Conservation (phyloP, 257 asterid genomes). For the Nicotiana undulata region DNA sequence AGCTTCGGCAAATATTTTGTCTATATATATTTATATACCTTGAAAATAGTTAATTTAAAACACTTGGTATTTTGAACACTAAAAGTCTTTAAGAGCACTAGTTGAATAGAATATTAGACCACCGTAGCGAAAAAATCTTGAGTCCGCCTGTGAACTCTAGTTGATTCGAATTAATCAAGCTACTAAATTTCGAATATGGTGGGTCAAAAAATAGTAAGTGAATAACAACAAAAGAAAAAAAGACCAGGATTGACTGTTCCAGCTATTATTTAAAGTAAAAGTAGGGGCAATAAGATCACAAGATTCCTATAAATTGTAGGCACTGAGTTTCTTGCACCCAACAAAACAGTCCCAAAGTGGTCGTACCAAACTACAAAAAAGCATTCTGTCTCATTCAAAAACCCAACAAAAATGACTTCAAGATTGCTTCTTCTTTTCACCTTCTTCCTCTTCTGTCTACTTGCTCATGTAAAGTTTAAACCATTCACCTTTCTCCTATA, state of each 20-base stretch:
- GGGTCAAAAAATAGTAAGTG: too few relatives aligned
- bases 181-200: too few relatives aligned
- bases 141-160: too few relatives aligned
- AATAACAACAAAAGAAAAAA: neutral
- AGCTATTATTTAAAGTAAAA: neutral
- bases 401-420: constrained; percentile 19
- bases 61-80: too few relatives aligned
- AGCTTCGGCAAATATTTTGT: too few relatives aligned
- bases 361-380: neutral
- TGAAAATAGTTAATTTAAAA: too few relatives aligned
- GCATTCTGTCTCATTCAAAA: neutral
- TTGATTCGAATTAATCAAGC: too few relatives aligned
- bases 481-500: neutral
- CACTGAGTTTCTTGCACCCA: neutral
- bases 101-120: too few relatives aligned
- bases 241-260: neutral
- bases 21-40: too few relatives aligned
- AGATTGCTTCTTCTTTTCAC: constrained; percentile 32
- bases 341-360: neutral
- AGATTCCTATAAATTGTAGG: constrained; percentile 16
- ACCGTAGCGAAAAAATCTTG: too few relatives aligned
- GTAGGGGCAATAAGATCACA: neutral
- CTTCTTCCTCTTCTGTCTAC: constrained; percentile 32
- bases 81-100: too few relatives aligned
- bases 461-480: constrained; percentile 24